phyloP scores from a whole-genome alignment of 371 early-diverging fungal genomes.

The Rhizopus delemar region DNA sequence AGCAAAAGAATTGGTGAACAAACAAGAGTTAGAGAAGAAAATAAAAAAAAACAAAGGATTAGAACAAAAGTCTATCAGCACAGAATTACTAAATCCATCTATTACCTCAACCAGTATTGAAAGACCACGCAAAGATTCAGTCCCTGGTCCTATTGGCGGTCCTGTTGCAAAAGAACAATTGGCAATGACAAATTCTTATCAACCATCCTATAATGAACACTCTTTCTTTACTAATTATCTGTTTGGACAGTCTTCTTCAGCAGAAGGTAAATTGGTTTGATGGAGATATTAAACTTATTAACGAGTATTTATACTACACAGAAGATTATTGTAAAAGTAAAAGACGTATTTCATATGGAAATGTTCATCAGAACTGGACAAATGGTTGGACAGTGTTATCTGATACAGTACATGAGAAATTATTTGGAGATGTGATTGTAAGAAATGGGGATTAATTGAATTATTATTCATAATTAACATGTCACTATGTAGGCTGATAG shows the following conservation, averaged over 20 bases:
- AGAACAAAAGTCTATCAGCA: constrained; percentile 25
- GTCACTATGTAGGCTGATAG: constrained; percentile 23
- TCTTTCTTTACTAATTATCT: constrained; percentile 44
- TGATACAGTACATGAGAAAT: constrained; percentile 38
- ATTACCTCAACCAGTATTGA: constrained; percentile 19
- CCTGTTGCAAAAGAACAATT: constrained; percentile 13
- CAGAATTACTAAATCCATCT: constrained; percentile 8
- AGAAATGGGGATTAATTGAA: not conserved
- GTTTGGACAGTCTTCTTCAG: constrained; percentile 31
- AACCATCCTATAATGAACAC: constrained; percentile 15
- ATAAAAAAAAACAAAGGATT: constrained; percentile 18
- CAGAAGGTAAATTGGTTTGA: not conserved
- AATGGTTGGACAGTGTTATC: constrained; percentile 44
- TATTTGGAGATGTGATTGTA: constrained; percentile 46
- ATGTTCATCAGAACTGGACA: constrained; percentile 10
- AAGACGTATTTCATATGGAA: constrained; percentile 12
- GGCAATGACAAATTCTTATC: constrained; percentile 2
- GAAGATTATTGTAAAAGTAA: not conserved
- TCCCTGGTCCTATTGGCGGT: constrained; percentile 34
- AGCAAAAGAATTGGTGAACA: too few relatives aligned
- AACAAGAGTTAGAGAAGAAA: too few relatives aligned
- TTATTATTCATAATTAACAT: not conserved
- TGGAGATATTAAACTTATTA: not conserved
- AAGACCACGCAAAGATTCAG: constrained; percentile 16
- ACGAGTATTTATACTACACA: not conserved